A percentile compares a stretch with the other conserved stretches of the same genome.
Conservation (phyloP, 495 filamentous ascomycete species). For the Collariella sp. region DNA sequence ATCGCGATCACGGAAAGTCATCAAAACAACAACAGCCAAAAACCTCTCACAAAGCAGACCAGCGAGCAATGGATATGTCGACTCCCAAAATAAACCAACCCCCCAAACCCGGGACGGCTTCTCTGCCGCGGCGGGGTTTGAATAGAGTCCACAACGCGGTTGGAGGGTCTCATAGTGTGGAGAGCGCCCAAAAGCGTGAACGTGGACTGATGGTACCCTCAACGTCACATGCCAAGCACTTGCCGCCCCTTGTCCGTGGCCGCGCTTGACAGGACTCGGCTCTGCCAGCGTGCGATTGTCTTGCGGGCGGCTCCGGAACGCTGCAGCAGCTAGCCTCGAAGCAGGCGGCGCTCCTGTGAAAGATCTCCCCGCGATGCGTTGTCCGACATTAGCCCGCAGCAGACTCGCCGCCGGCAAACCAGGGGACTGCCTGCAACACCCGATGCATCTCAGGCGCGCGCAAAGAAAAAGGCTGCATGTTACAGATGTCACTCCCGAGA, state of each 20-base stretch:
- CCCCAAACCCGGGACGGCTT: constrained; percentile 3
- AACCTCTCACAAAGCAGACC: too few species aligned
- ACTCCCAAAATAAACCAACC: background rate
- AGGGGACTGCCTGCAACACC: background rate
- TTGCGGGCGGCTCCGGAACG: constrained; percentile 20
- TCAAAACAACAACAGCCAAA: background rate
- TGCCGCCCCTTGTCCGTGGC: constrained; percentile 14
- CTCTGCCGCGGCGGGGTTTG: constrained; percentile 4
- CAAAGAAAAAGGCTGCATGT: background rate
- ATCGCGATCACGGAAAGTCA: too few species aligned
- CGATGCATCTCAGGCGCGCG: constrained; percentile 5
- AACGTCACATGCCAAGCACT: constrained; percentile 9
- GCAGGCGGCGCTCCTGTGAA: constrained; percentile 7
- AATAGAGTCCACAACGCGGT: background rate
- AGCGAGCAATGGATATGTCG: background rate
- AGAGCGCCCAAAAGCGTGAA: background rate
- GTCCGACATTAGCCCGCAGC: constrained; percentile 17
- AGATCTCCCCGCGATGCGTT: constrained; percentile 18
- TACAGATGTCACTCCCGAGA: too few species aligned
- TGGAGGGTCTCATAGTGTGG: background rate
- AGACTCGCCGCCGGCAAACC: background rate
- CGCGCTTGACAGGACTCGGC: constrained; percentile 18
- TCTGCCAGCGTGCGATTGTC: constrained; percentile 8
- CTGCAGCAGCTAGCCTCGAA: constrained; percentile 13
- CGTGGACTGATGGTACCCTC: background rate